Conservation (phyloP, 169 alveolate genomes). For the Plasmodium inui region DNA sequence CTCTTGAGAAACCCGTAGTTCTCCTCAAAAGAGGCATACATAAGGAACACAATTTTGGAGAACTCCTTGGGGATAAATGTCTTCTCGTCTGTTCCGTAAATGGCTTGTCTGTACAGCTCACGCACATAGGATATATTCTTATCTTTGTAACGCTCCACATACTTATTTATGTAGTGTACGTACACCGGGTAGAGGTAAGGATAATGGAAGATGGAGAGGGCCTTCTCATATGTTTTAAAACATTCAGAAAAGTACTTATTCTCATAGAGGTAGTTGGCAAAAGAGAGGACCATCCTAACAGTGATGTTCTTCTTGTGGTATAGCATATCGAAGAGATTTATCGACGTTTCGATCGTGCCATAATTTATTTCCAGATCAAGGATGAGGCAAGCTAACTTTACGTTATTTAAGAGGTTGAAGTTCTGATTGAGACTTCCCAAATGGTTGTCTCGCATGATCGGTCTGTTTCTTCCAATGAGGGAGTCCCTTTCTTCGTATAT, state of each 20-base stretch:
- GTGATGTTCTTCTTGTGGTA: conserved; percentile 86
- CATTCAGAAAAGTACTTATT: conserved; percentile 87
- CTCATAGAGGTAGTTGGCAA: conserved; percentile 80
- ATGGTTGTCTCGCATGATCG: background rate
- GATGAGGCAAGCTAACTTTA: conserved; percentile 36
- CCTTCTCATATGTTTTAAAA: conserved; percentile 90
- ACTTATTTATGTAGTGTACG: conserved; percentile 84
- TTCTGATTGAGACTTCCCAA: background rate
- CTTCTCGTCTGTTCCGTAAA: conserved; percentile 61
- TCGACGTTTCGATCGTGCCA: conserved; percentile 51
- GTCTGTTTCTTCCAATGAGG: background rate
- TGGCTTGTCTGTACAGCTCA: conserved; percentile 87
- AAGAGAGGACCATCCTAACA: conserved; percentile 81
- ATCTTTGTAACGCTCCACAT: conserved; percentile 86
- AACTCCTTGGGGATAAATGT: conserved; percentile 83
- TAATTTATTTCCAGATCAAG: conserved; percentile 70
- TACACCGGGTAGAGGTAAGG: conserved; percentile 91
- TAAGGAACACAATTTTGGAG: conserved; percentile 83
- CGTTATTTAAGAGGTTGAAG: conserved; percentile 21
- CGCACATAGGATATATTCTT: conserved; percentile 90
- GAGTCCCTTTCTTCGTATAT: background rate
- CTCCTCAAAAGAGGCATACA: conserved; percentile 91
- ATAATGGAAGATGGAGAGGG: conserved; percentile 86
- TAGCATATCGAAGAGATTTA: conserved; percentile 35
- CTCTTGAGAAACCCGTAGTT: conserved; percentile 89